Evolutionary conservation across 2,329 filamentous ascomycete species (phyloP).

Genomic region (Penicillium glabrum): DNA sequence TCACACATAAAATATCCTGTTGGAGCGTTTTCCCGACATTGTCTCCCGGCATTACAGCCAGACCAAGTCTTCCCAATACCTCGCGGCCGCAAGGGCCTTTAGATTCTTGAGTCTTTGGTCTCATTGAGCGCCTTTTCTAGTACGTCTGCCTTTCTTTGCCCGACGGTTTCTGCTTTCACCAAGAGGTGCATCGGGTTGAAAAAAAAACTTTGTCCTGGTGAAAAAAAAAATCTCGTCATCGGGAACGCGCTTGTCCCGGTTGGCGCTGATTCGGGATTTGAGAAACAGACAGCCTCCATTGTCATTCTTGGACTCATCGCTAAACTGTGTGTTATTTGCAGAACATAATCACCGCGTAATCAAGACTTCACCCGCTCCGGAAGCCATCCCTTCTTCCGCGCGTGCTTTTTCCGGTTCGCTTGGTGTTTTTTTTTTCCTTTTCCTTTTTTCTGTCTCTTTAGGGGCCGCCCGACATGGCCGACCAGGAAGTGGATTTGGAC

Average conservation of each 20-base stretch:
- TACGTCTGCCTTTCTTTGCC: conserved; percentile 19
- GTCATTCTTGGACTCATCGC: conserved; percentile 11
- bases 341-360: conserved; percentile 36
- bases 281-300: conserved; percentile 10
- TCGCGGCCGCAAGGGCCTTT: conserved; percentile 30
- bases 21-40: conserved; percentile 20
- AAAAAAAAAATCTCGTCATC: conserved; percentile 14
- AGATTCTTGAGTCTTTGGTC: conserved; percentile 24
- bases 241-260: conserved; percentile 10
- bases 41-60: conserved; percentile 28
- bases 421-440: conserved; percentile 22
- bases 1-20: conserved; percentile 10
- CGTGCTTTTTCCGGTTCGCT: conserved; percentile 25
- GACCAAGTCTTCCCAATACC: conserved; percentile 18
- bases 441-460: conserved; percentile 26
- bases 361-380: conserved; percentile 30
- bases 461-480: conserved; percentile 62
- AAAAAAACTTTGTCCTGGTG: neutral
- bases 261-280: conserved; percentile 3
- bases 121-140: conserved; percentile 27
- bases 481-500: conserved; percentile 93
- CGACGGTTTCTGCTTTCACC: neutral
- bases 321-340: conserved; percentile 19
- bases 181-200: neutral
- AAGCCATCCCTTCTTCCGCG: conserved; percentile 31